phyloP scores from a whole-genome alignment of 371 early-diverging fungal genomes.

The Apophysomyces variabilis region DNA sequence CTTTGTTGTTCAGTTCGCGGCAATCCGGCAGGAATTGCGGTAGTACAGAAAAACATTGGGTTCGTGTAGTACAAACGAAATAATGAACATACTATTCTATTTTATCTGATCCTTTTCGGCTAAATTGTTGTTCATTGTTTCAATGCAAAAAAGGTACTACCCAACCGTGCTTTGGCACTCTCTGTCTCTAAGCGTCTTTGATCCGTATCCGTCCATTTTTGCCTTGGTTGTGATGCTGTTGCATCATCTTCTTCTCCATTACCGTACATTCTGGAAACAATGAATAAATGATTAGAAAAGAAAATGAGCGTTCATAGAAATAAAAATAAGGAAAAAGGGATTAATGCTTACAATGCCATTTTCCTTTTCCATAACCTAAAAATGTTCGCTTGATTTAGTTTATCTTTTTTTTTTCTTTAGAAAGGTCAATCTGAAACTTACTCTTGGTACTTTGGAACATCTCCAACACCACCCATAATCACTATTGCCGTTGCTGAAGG shows the following conservation, averaged over 20 bases:
- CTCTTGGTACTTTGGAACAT: slow-evolving; percentile 45
- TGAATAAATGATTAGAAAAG: no score
- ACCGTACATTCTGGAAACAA: slow-evolving; percentile 1
- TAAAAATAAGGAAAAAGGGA: not conserved
- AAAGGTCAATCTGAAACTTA: slow-evolving; percentile 20
- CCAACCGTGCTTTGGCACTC: slow-evolving; percentile 17
- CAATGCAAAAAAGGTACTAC: slow-evolving; percentile 14
- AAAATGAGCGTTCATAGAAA: not conserved
- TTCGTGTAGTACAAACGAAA: not conserved
- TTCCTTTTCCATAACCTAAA: slow-evolving; percentile 6
- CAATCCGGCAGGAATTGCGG: not conserved
- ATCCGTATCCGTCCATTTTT: slow-evolving; percentile 18
- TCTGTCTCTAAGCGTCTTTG: slow-evolving; percentile 15
- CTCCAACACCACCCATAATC: slow-evolving; percentile 55
- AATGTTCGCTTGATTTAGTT: not conserved
- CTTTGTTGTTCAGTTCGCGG: not conserved
- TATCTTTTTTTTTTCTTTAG: not conserved
- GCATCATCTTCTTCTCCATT: not conserved
- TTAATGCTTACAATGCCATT: not conserved
- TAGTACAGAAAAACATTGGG: not conserved
- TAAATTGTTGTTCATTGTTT: not conserved
- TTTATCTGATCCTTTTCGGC: slow-evolving; percentile 11
- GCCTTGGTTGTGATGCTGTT: not conserved
- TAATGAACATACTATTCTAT: not conserved
- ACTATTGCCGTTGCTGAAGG: slow-evolving; percentile 53